Base-by-base conservation (phyloP, 2,329 filamentous ascomycete species). In the Fusarium sp. region DNA sequence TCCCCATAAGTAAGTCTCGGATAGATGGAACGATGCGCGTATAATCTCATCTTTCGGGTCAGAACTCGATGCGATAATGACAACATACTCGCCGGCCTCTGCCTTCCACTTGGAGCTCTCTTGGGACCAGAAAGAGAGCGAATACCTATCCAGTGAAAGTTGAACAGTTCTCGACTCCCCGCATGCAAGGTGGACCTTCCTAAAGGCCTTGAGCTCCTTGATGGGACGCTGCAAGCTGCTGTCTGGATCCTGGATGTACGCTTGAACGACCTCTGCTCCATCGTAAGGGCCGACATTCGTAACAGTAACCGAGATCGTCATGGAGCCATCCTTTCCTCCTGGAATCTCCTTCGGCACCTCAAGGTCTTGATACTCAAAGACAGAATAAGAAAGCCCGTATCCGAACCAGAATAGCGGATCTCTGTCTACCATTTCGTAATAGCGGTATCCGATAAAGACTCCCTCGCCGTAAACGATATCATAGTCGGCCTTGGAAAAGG, bases 361-460 rank as follows among this genome's bases (percentile, higher is more conserved):
- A 2, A 48, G 43, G 20, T 48, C 43, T 25, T 48, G 16, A 6
- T 48, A 48, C 7, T 14, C 14, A 48, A 48, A 48, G 43, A 14
- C 8, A 23, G 43, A 48, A 80, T 94, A 94, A 0, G 91, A 92
- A 2, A 94, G 85, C 3, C 92, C 92, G 77, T 93, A 91, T 2
- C 92, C 92, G 76, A 94, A 94, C 45, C 90, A 87, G 81, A 93
- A 94, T 0, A 91, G 85, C 0, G 90, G 87, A 2, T 76, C 58
- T 88, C 85, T 56, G 9, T 75, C 62, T 48, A 74, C 48, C 72
- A 72, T 62, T 54, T 94, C 92, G 78, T 93, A 94, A 82, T 89
- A 93, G n/a, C 92, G 85, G 80, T 95, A 94, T 0, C 93, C 93
- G 11, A 94, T 87, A 78, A 92, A 94, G 43, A 95, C 86, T 58